Evolutionary conservation across 2,329 filamentous ascomycete genomes (phyloP), one percentile per base, ranked within the genome.

Genomic region (Colletotrichum ledebouriae): DNA sequence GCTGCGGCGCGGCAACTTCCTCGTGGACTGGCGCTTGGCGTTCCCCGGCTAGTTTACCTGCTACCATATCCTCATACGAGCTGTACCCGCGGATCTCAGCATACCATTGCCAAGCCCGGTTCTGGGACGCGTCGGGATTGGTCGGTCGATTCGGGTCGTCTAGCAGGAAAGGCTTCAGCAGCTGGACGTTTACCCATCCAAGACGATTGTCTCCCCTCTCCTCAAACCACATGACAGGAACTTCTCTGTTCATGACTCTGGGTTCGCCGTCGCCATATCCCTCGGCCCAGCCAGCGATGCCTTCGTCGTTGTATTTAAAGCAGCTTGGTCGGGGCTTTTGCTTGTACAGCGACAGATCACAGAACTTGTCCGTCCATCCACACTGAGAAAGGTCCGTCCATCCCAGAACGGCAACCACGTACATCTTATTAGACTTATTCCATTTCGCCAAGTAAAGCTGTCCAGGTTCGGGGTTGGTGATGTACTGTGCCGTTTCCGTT

Each of bases 191-290:
- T 4, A 69, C 46, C 67, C 67, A 69, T 33, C 67, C 67, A 22
- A 69, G 50, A 11, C 63, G 50, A 25, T 59, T 67, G 33, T 67
- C 52, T 9, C 77, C 63, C 25, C 67, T 61, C 4, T 60, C 29
- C 37, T 72, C 67, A n/a, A 71, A 72, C 63, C 71, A 73, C 46
- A 72, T 42, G 10, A 72, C 64, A 4, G 72, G 72, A 15, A 71
- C 68, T 20, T 65, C 56, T 42, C 72, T 60, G 15, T 69, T 53
- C n/a, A 49, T 33, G 25, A 69, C 70, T 10, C 37, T 39, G 7
- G 56, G 59, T 10, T 68, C 71, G 1, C 62, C 70, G 4, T 73
- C 72, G 10, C 63, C 50, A 22, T 60, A 73, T 2, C 67, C 72
- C 15, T 66, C 49, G 13, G 56, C 64, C 72, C 72, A 73, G 7